Conservation (phyloP, 2,329 filamentous ascomycete genomes). For the Didymella segeticola region DNA sequence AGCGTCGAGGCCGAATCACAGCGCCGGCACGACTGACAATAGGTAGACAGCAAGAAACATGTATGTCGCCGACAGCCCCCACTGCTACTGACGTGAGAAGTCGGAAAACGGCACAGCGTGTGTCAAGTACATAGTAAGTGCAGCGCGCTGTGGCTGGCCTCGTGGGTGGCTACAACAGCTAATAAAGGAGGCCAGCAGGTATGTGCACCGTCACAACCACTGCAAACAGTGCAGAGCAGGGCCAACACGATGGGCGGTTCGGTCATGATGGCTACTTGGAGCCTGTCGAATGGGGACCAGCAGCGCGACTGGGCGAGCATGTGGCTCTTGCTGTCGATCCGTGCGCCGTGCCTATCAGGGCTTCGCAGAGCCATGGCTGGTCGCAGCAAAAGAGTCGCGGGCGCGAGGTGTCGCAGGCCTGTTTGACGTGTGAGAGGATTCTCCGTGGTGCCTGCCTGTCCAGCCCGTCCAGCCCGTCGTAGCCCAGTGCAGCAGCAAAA, state of each 20-base stretch:
- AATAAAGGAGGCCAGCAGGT: conserved; percentile 10
- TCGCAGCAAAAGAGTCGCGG: conserved; percentile 19
- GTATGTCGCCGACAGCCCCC: background rate
- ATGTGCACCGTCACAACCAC: background rate
- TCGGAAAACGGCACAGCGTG: background rate
- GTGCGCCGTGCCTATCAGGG: conserved; percentile 32
- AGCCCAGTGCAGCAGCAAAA: conserved; percentile 36
- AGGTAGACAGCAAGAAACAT: too few species aligned
- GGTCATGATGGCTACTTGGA: conserved; percentile 3
- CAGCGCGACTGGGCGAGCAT: conserved; percentile 7
- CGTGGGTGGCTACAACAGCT: background rate
- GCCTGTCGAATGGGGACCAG: conserved; percentile 4
- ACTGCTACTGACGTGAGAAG: background rate
- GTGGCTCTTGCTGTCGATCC: conserved; percentile 14
- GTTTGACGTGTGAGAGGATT: conserved; percentile 32
- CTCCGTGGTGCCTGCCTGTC: too few species aligned
- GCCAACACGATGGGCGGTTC: too few species aligned
- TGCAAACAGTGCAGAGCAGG: too few species aligned
- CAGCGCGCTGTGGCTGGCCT: conserved; percentile 6
- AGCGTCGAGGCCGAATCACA: conserved; percentile 26
- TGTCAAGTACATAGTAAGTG: conserved; percentile 10
- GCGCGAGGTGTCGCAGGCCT: conserved; percentile 30
- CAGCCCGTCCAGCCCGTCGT: too few species aligned
- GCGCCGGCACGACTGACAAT: conserved; percentile 11
- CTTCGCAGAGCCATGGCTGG: conserved; percentile 27